Percentiles rank a stretch among this genome's conserved stretches.
phyloP scores from a whole-genome alignment of 2,329 filamentous ascomycete genomes.

The Chaetomiaceae sp. region DNA sequence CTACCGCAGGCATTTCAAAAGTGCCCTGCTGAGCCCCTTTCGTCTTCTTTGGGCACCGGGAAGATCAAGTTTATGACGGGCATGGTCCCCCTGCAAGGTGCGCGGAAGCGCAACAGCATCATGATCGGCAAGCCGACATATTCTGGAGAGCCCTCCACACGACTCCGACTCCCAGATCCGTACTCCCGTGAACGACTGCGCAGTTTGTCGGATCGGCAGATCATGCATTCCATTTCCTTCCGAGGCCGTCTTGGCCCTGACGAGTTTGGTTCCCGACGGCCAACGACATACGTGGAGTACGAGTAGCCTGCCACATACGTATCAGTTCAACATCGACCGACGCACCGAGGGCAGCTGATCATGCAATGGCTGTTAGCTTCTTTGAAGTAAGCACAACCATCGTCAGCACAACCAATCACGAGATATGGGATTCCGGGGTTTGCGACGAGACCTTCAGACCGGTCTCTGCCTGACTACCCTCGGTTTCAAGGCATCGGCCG shows the following conservation, averaged over 20 bases:
- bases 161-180: too few species aligned
- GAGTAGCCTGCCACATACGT: constrained; percentile 17
- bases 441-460: neutral
- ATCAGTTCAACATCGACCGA: constrained; percentile 2
- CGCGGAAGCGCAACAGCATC: too few species aligned
- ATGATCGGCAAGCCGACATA: too few species aligned
- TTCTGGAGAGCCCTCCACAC: too few species aligned
- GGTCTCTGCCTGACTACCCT: neutral
- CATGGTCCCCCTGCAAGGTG: too few species aligned
- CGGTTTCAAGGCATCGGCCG: too few species aligned
- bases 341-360: constrained; percentile 17
- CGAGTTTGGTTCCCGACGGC: neutral
- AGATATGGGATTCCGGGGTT: neutral
- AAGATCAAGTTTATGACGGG: too few species aligned
- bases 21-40: too few species aligned
- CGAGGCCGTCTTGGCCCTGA: neutral
- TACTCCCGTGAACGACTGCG: too few species aligned
- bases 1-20: too few species aligned
- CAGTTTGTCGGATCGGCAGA: neutral
- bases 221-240: too few species aligned
- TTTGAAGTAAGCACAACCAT: constrained; percentile 3
- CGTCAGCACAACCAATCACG: constrained; percentile 1
- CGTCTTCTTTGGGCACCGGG: too few species aligned
- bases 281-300: constrained; percentile 18
- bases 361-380: constrained; percentile 11